These are phyloP conservation scores for Amanita brunnescens DNA, from an alignment of 768 basidiomycete species.

Conservation along the genomic window DNA sequence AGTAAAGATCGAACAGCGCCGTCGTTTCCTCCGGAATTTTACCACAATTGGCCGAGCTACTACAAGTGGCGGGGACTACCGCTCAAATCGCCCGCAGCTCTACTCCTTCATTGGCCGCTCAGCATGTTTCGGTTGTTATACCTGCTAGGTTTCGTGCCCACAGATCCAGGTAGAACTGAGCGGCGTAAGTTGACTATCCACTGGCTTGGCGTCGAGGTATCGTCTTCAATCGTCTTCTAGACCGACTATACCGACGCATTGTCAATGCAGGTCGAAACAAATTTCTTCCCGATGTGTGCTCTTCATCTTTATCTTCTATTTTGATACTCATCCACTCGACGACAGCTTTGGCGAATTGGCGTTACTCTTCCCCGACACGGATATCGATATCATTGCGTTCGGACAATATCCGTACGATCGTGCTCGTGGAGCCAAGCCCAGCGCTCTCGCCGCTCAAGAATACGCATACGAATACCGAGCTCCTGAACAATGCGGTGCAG, in stretches of 20 bases:
- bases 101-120: constrained; percentile 37
- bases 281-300: no score
- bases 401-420: constrained; percentile 24
- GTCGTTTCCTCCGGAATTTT: constrained; percentile 18
- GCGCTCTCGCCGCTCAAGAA: constrained; percentile 21
- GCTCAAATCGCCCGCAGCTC: constrained; percentile 31
- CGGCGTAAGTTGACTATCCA: constrained; percentile 25
- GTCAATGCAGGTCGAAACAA: no score
- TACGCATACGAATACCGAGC: constrained; percentile 24
- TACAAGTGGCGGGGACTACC: constrained; percentile 37
- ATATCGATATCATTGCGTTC: constrained; percentile 34
- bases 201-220: constrained; percentile 31
- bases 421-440: constrained; percentile 21
- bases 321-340: no score
- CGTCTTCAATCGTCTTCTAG: constrained; percentile 15
- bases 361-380: constrained; percentile 34
- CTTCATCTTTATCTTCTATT: no score
- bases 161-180: constrained; percentile 13
- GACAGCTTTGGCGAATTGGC: constrained; percentile 36
- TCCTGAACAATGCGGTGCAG: constrained; percentile 27
- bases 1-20: constrained; percentile 15
- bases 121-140: constrained; percentile 29
- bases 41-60: constrained; percentile 33
- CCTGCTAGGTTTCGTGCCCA: constrained; percentile 22
- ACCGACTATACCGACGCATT: no score